Evolutionary conservation across 768 basidiomycete species (phyloP), one percentile per base, ranked within the genome.

Genomic region (Rhizopogon sp.): DNA sequence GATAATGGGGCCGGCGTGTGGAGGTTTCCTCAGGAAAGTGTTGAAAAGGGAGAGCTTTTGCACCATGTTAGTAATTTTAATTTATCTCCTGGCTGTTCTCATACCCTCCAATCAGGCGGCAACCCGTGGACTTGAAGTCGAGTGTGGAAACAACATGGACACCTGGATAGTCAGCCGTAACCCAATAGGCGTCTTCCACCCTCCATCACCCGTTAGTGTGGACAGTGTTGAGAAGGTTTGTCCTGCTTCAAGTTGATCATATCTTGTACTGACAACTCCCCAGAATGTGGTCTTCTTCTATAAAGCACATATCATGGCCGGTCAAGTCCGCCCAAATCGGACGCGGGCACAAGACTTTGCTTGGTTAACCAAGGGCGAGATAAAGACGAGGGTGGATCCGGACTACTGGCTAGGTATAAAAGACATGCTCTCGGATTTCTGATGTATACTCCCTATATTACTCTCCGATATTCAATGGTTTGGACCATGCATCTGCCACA

Each of bases 301-400:
- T 76, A 97, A 97, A 68, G 91, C 84, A 17, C 94, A 97, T 65
- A 90, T 98, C 52, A 79, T 98, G 64, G 85, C 91, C 2, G 96
- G 96, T 16, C 90, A 94, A 68, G 87, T 86, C 33, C 76, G 74
- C 17, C 83, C 87, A 16, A 68, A 80, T 33, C 66, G 75, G n/a
- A 70, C 77, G 58, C 67, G 71, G 20, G 74, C 88, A 57, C 73
- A 76, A 49, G 90, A 90, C 63, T 95, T 90, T 72, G 94, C 92
- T 6, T 98, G 95, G 95, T 75, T 98, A 57, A 96, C 93, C 49
- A 93, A 93, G 71, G 79, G 92, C 66, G 96, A 99, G 75, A 85
- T 98, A 43, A 75, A 85, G 66, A 72, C 78, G 11, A 79, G 78
- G 52, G 84, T 93, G n/a, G 77, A 82, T 52, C 66, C 69, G 60